A percentile compares a stretch with the other conserved stretches of the same genome.
Conservation (phyloP, 2,329 filamentous ascomycete genomes). For the Pyrenochaeta sp. region DNA sequence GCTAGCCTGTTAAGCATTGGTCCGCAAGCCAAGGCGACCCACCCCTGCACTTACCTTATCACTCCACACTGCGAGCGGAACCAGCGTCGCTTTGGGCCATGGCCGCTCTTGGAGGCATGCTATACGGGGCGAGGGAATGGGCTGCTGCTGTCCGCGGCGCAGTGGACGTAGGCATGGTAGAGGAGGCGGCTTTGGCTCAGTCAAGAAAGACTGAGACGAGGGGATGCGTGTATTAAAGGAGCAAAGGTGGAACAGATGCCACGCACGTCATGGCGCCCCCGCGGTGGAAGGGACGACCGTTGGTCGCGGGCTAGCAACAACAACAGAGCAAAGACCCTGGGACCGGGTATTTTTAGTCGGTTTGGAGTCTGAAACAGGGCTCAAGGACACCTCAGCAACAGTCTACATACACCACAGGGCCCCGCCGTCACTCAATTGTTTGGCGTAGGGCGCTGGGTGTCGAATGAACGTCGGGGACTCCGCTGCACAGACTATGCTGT, state of each 20-base stretch:
- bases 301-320: slow-evolving; percentile 6
- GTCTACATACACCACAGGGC: background rate
- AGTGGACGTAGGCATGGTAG: background rate
- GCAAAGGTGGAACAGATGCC: slow-evolving; percentile 13
- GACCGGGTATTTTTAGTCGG: background rate
- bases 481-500: slow-evolving; percentile 8
- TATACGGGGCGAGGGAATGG: slow-evolving; percentile 1
- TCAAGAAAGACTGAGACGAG: background rate
- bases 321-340: background rate
- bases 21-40: too few relatives aligned
- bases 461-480: slow-evolving; percentile 5
- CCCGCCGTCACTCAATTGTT: background rate
- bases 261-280: slow-evolving; percentile 14
- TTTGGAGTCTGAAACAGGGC: too few relatives aligned
- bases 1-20: too few relatives aligned
- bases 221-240: too few relatives aligned
- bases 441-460: background rate
- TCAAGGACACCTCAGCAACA: background rate
- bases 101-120: slow-evolving; percentile 1
- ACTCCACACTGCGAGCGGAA: slow-evolving; percentile 10
- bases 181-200: background rate
- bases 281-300: background rate
- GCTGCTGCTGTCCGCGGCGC: slow-evolving; percentile 1
- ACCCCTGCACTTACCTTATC: slow-evolving; percentile 18
- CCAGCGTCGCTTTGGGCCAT: slow-evolving; percentile 10